Conservation (phyloP, 2,329 filamentous ascomycete species). For the Aspergillus bombycis region DNA sequence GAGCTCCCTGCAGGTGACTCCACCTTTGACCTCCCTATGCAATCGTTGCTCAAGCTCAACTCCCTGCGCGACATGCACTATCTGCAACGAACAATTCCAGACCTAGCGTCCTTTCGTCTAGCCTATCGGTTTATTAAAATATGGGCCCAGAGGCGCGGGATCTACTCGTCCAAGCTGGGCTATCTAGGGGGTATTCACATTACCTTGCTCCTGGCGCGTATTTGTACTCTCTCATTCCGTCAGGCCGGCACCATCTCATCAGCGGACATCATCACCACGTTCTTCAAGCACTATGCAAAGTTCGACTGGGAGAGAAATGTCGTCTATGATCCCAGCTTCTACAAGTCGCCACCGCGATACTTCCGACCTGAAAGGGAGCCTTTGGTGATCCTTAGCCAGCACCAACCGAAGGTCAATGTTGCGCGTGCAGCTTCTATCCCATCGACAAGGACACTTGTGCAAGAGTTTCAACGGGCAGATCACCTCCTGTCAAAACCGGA, state of each 20-base stretch:
- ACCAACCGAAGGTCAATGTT: conserved; percentile 12
- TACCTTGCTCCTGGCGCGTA: conserved; percentile 1
- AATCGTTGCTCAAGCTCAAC: conserved; percentile 14
- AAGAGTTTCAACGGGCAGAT: conserved; percentile 4
- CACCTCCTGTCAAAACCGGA: neutral
- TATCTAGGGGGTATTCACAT: conserved; percentile 13
- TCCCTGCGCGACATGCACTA: conserved; percentile 13
- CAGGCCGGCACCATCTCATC: neutral
- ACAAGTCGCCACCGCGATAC: conserved; percentile 4
- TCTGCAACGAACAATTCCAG: conserved; percentile 11
- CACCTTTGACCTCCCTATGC: conserved; percentile 11
- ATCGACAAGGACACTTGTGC: neutral
- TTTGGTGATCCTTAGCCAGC: conserved; percentile 8
- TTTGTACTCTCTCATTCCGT: conserved; percentile 8
- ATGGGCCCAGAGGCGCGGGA: conserved; percentile 8
- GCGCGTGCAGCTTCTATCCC: neutral
- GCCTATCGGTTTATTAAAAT: conserved; percentile 11
- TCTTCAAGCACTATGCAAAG: conserved; percentile 8
- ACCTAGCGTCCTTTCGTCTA: conserved; percentile 7
- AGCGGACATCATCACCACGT: conserved; percentile 6
- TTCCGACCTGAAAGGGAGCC: conserved; percentile 12
- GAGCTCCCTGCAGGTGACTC: neutral
- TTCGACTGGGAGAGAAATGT: conserved; percentile 2
- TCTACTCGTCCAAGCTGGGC: conserved; percentile 13
- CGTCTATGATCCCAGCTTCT: conserved; percentile 11